Base-by-base conservation (phyloP, 257 asterid genomes). In the Solanum microdontum region DNA sequence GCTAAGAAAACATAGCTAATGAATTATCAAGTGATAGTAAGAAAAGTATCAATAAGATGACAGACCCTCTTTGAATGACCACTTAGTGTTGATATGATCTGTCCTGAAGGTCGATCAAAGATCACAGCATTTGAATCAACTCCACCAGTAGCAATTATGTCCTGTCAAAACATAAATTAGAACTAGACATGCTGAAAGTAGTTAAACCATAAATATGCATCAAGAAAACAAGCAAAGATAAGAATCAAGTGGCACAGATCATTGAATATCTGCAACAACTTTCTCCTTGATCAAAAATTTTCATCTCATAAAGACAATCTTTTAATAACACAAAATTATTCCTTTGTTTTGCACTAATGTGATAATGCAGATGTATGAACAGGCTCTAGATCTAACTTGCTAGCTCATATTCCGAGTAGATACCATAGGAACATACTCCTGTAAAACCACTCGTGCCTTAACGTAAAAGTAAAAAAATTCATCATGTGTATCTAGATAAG, bases 31-130 rank as follows among this genome's bases (percentile, higher is more conserved):
- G 87, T 45, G 32, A 23, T 39, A 69, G 90, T 84, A 64, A 60
- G 28, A 36, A 86, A 77, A 33, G 3, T 15, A 70, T 48, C 30
- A 86, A 84, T 28, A 68, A 19, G 64, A 77, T 26, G 17, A 84
- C 93, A 70, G 30, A 96, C 99, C 99, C 94, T 96, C 94, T 95
- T 97, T 58, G 99, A 93, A 87, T 97, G 99, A 88, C 99, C 99
- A 91, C 94, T 94, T 86, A 97, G 99, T 26, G 98, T 97, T 48
- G 99, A 95, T 89, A 96, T 91, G 64, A 96, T 96, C 91, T 95
- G 95, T 89, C 99, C 99, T 60, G 99, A 95, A 45, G 95, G 88
- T 87, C 95, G 93, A 93, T 96, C 96, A 84, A 97, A 97, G 84
- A 97, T 87, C 69, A 97, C 99, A 66, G 94, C 97, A 89, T 95